Evolutionary conservation across 805 yeast genomes (phyloP), one percentile per base, ranked within the genome.

Genomic region (Ogataea salicorniae): DNA sequence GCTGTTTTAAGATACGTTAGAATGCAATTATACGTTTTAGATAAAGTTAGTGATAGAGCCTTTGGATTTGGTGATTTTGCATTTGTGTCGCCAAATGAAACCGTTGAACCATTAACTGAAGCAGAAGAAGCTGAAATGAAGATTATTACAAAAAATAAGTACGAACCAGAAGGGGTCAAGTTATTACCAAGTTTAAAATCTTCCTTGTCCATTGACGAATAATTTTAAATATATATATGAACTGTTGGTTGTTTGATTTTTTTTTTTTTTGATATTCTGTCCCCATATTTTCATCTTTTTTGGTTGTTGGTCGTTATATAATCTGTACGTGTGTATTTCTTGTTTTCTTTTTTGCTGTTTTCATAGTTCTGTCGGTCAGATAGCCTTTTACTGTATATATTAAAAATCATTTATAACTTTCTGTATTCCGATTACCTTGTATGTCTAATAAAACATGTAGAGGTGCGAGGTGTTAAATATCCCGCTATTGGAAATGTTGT

Each of bases 1-100:
- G 91, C 94, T 14, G 74, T 87, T 56, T 87, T 91, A n/a, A 87
- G 88, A 53, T 94, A 92, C 62, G 84, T 89, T 26, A 82, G 97
- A 64, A 84, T 87, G 57, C 96, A 94, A 63, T 70, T 94, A 43
- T 94, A 91, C 62, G 92, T 94, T 15, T 71, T 94, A 60, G 85
- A 85, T 62, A 83, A 83, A 63, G 80, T 89, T 75, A 78, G 89
- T 33, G 99, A 94, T 65, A 76, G 95, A 57, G 96, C 92, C 56
- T 92, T 94, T 71, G 97, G 95, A 1, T 80, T 87, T 56, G 99
- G 99, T 33, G 80, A 83, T 57, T 90, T 91, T 66, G 76, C 75
- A 47, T 94, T 94, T 68, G 85, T 88, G 37, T 81, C 91, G 11
- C 95, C 97, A 13, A 80, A 84, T 63, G 81, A 82, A 62, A 77